A percentile compares a stretch with the other conserved stretches of the same genome.
phyloP scores from a whole-genome alignment of 1,284 basidiomycete genomes.

The Abortiporus biennis region DNA sequence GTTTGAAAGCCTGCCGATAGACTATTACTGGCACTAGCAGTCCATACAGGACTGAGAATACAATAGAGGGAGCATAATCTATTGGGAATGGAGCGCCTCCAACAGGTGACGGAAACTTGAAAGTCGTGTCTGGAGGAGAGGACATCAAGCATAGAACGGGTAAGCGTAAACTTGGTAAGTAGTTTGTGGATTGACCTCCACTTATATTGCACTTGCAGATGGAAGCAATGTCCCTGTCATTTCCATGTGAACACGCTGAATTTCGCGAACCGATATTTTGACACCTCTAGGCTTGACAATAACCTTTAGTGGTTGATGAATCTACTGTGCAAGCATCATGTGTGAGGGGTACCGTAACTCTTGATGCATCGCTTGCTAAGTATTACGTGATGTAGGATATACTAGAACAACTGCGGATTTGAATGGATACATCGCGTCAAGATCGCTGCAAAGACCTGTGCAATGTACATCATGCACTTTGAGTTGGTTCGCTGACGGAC shows the following conservation, averaged over 20 bases:
- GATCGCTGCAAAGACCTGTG: no score
- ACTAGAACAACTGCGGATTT: no score
- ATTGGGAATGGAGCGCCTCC: constrained; percentile 11
- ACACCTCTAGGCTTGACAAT: no score
- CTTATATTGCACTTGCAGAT: not conserved
- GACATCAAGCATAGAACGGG: constrained; percentile 1
- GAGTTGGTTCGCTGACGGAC: no score
- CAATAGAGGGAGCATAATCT: constrained; percentile 12
- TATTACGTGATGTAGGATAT: no score
- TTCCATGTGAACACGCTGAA: not conserved
- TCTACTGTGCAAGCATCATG: no score
- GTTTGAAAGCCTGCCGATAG: constrained; percentile 9
- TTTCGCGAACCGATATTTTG: no score
- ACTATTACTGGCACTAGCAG: constrained; percentile 11
- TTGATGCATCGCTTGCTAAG: no score
- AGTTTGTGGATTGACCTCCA: not conserved
- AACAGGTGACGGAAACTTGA: constrained; percentile 13
- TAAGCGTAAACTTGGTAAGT: not conserved
- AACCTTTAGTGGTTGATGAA: no score
- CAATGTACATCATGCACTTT: no score
- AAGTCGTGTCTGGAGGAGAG: constrained; percentile 2
- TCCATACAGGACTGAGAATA: constrained; percentile 14
- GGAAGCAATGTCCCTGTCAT: not conserved
- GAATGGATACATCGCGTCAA: no score
- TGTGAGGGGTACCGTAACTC: no score